Base-by-base conservation (phyloP, 108 stramenopile species). In the Discostella stelligeroides region DNA sequence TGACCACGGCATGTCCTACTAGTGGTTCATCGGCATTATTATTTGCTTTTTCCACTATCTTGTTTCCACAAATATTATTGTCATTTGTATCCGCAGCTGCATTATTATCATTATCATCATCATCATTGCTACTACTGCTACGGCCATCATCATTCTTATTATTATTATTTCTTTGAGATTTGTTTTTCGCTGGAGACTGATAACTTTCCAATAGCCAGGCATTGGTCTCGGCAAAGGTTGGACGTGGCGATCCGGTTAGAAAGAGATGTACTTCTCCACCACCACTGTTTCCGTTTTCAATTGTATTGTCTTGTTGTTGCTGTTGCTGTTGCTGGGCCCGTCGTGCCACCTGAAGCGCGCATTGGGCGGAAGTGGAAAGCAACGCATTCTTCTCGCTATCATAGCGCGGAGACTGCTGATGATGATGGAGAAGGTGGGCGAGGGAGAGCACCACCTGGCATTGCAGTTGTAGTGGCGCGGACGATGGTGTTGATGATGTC, bases 191-290 rank as follows among this genome's bases (percentile, higher is more conserved):
- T 55, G n/a, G n/a, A n/a, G n/a, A n/a, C n/a, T n/a, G n/a, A 39
- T 62, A 42, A 15, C 53, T 34, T 34, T 76, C 75, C 61, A 76
- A n/a, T 24, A 76, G 14, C 76, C 76, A 76, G 17, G 76, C 76
- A 59, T 77, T 77, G n/a, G 76, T 77, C 49, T 77, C 76, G 12
- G 63, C 76, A 58, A 77, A 77, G n/a, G 76, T 77, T 12, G 76
- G 76, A 25, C 76, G 68, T 0, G 76, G 76, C 5, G 68, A 69
- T n/a, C 76, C 76, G 5, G 76, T 77, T 2, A 77, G 45, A 10
- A 77, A 45, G 15, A 70, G 11, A 37, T 77, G 76, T 2, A 77
- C 68, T 42, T 77, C 68, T 17, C 40, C 63, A 7, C 54, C 54
- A 37, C 14, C 28, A n/a, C 14, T 15, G 34, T 17, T 15, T 13